These are phyloP conservation scores for Ophiognomonia clavigignenti-juglandacearum DNA, from an alignment of 2,329 filamentous ascomycete species.

Conservation along the genomic window DNA sequence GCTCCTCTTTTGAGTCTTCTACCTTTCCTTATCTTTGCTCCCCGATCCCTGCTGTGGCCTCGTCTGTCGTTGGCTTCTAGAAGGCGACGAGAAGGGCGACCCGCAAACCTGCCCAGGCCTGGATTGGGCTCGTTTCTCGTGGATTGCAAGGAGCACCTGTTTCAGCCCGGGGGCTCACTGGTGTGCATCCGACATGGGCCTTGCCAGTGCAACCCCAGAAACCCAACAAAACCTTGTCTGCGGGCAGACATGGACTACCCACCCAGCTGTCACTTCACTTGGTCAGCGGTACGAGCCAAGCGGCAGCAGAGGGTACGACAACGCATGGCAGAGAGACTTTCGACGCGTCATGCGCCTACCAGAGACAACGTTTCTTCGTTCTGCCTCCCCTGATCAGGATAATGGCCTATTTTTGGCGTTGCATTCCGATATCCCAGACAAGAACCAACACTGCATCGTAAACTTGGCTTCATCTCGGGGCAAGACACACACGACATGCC, in stretches of 20 bases:
- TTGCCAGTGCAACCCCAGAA: constrained; percentile 21
- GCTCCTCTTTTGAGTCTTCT: neutral
- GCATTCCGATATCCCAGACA: neutral
- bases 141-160: constrained; percentile 47
- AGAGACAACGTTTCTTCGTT: constrained; percentile 1
- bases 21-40: neutral
- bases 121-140: constrained; percentile 32
- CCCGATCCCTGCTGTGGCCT: constrained; percentile 1
- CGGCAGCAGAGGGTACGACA: constrained; percentile 18
- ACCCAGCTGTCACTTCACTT: neutral
- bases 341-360: constrained; percentile 15
- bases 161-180: constrained; percentile 41
- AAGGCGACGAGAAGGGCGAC: constrained; percentile 34
- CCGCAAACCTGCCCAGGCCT: constrained; percentile 41
- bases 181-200: constrained; percentile 32
- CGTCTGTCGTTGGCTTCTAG: constrained; percentile 35
- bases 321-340: constrained; percentile 17
- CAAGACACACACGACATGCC: too few species aligned
- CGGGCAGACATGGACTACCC: constrained; percentile 10
- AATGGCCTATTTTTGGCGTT: constrained; percentile 5
- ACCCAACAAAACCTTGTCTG: constrained; percentile 12
- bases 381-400: constrained; percentile 7
- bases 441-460: constrained; percentile 1
- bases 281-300: constrained; percentile 16
- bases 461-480: too few species aligned